Base-by-base conservation (phyloP, 2,329 filamentous ascomycete species). In the Ceratocystiopsis sp. region DNA sequence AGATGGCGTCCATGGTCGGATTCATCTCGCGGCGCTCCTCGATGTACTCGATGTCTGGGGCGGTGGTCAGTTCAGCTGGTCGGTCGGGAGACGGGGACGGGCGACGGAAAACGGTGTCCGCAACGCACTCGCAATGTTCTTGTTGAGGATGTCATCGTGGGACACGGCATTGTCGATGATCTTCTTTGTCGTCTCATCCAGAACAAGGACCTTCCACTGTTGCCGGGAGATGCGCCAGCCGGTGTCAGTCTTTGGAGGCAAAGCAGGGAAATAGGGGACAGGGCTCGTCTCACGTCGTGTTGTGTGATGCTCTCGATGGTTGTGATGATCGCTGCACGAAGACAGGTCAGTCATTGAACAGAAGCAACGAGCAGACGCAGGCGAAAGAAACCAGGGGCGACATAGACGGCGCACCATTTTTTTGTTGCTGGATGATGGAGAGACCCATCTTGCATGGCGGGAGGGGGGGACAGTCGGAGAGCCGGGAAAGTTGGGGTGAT, bases 71-170 rank as follows among this genome's bases (percentile, higher is more conserved):
- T 29, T 29, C 25, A 9, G 25, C 10, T 6, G 4, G 25, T 10
- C 3, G 37, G 38, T 44, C 29, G 40, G 13, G 3, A 11, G 25
- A 11, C 5, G 9, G 25, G 25, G 25, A 11, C 7, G n/a, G n/a
- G n/a, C n/a, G n/a, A n/a, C n/a, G n/a, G n/a, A n/a, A n/a, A n/a
- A n/a, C n/a, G 25, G 25, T 29, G 25, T 11, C 10, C 25, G 25
- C 25, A 29, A 49, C 79, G 58, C 71, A 94, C 87, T 94, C 52
- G 87, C 89, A 61, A 98, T 84, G 59, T 94, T 94, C 63, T 86
- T 78, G 59, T 93, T 93, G 63, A 98, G 80, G 52, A 98, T 93
- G 56, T 95, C 85, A 74, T 98, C 89, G 67, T 95, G 83, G 55
- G 85, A 89, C 58, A 89, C 75, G 39, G 84, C 82, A 68, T 89